Evolutionary conservation across 2,329 filamentous ascomycete genomes (phyloP).

Genomic region (Colletotrichum tropicicola): DNA sequence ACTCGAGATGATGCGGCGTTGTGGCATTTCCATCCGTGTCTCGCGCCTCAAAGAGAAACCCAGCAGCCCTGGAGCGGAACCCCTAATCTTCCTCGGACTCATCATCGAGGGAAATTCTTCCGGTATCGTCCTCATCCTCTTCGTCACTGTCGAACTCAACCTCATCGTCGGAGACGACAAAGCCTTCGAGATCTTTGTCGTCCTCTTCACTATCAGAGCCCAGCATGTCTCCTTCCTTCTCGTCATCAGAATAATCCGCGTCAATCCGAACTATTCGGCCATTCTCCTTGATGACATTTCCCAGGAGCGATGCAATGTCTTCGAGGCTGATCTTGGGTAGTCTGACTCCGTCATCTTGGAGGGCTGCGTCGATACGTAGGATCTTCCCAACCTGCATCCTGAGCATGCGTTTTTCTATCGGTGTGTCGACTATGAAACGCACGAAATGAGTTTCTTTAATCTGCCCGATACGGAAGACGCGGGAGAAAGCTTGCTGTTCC

Average conservation of each 20-base stretch:
- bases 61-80: too few species aligned
- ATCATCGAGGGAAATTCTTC: background rate
- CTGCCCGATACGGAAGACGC: constrained; percentile 74
- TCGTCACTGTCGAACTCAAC: background rate
- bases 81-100: too few species aligned
- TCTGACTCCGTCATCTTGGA: background rate
- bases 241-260: background rate
- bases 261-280: background rate
- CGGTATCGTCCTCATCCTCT: background rate
- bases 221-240: background rate
- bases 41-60: too few species aligned
- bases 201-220: background rate
- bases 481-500: constrained; percentile 69
- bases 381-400: constrained; percentile 64
- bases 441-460: constrained; percentile 65
- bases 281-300: background rate
- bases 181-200: background rate
- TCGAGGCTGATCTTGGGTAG: background rate
- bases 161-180: background rate
- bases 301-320: background rate
- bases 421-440: constrained; percentile 62
- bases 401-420: constrained; percentile 66
- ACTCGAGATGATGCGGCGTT: too few species aligned
- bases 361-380: background rate
- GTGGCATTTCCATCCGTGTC: too few species aligned